A percentile compares a stretch with the other conserved stretches of the same genome.
Conservation (phyloP, 352 stramenopile genomes). For the Pilasporangium apinafurcum region DNA sequence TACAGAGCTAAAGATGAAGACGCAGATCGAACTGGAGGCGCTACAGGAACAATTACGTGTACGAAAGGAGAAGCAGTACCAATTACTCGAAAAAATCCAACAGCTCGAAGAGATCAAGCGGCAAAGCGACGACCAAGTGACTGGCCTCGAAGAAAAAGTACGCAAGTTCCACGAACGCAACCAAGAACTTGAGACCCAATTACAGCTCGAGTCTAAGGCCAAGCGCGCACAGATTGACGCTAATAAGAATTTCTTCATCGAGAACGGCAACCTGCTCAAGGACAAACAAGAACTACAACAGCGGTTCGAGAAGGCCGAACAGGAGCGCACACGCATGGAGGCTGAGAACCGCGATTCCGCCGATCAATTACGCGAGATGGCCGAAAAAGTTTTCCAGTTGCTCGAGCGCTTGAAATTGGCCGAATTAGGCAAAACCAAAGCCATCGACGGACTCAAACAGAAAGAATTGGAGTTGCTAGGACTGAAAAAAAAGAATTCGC, state of each 20-base stretch:
- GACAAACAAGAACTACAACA: slow-evolving; percentile 76
- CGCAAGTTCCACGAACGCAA: slow-evolving; percentile 82
- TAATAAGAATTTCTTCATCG: slow-evolving; percentile 89
- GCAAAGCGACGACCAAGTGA: slow-evolving; percentile 89
- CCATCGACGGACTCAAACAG: slow-evolving; percentile 90
- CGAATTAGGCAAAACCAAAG: slow-evolving; percentile 95
- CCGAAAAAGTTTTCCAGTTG: slow-evolving; percentile 95
- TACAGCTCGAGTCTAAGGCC: slow-evolving; percentile 91
- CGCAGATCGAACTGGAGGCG: slow-evolving; percentile 93
- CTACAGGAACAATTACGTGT: slow-evolving; percentile 94
- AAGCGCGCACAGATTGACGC: slow-evolving; percentile 90
- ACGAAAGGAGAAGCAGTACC: slow-evolving; percentile 97
- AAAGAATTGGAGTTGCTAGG: slow-evolving; percentile 93
- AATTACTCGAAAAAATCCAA: slow-evolving; percentile 95
- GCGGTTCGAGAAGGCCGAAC: slow-evolving; percentile 88
- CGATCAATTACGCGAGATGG: slow-evolving; percentile 95
- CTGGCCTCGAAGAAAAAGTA: slow-evolving; percentile 88
- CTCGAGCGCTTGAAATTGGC: slow-evolving; percentile 94
- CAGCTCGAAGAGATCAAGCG: slow-evolving; percentile 91
- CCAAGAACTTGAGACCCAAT: slow-evolving; percentile 92
- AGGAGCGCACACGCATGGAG: slow-evolving; percentile 93
- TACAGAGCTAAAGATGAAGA: slow-evolving; percentile 92
- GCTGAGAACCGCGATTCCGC: slow-evolving; percentile 92
- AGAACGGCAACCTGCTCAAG: slow-evolving; percentile 68
- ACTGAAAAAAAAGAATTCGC: slow-evolving; percentile 93